phyloP scores from a whole-genome alignment of 2,329 filamentous ascomycete genomes.

The Fusarium vanettenii region DNA sequence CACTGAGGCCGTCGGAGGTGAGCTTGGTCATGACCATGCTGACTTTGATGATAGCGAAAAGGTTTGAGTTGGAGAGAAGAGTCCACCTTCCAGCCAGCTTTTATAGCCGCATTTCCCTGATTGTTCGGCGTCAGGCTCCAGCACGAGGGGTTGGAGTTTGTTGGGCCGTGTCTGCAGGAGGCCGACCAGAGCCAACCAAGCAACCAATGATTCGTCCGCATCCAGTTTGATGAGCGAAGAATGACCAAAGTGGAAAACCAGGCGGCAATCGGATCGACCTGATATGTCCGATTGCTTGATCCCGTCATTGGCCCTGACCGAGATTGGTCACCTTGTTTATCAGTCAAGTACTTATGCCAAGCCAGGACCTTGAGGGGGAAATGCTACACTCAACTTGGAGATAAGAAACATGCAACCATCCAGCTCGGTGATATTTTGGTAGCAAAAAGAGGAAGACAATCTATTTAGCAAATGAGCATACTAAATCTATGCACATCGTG shows the following conservation, averaged over 20 bases:
- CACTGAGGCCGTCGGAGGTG: not conserved
- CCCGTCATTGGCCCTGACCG: not conserved
- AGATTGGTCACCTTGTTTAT: not conserved
- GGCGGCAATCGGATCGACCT: not conserved
- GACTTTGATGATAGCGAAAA: not conserved
- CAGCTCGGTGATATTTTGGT: not conserved
- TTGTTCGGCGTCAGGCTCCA: not conserved
- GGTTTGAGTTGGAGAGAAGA: not conserved
- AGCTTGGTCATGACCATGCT: not conserved
- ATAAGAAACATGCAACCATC: not conserved
- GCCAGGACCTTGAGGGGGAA: not conserved
- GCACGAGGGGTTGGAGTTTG: not conserved
- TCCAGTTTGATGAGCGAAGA: not conserved
- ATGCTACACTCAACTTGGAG: not conserved
- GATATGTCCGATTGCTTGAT: not conserved
- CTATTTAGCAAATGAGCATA: not conserved
- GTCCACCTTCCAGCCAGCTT: not conserved
- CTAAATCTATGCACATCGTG: not conserved
- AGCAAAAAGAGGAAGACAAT: not conserved
- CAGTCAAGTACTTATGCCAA: not conserved
- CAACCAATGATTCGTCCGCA: not conserved
- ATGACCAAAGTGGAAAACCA: not conserved
- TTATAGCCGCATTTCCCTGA: not conserved
- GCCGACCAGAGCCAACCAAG: not conserved
- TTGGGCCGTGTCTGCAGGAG: constrained; percentile 3